Percentiles rank a stretch among this genome's conserved stretches.
phyloP scores from a whole-genome alignment of 1,284 basidiomycete genomes.

The Ustilago xerochloae region DNA sequence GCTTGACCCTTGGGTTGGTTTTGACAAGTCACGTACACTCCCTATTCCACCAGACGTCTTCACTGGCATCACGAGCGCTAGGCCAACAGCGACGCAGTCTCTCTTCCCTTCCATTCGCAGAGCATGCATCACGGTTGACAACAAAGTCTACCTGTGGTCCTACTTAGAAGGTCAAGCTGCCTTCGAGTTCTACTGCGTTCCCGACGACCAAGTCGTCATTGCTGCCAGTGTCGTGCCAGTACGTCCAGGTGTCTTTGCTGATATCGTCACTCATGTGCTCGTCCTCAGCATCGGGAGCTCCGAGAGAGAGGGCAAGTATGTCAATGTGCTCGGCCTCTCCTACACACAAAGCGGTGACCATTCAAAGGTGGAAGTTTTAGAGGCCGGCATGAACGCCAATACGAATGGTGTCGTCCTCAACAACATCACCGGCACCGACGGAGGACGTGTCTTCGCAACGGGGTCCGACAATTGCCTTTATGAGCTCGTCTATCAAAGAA shows the following conservation, averaged over 20 bases:
- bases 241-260: conserved; percentile 80
- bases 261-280: conserved; percentile 88
- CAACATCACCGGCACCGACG: conserved; percentile 80
- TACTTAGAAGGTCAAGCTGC: conserved; percentile 91
- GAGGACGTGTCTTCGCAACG: conserved; percentile 89
- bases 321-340: conserved; percentile 84
- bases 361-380: conserved; percentile 82
- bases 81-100: conserved; percentile 71
- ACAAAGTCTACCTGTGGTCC: conserved; percentile 95
- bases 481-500: conserved; percentile 91
- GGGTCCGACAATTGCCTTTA: conserved; percentile 89
- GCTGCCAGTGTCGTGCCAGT: conserved; percentile 70
- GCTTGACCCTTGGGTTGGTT: conserved; percentile 57
- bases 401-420: conserved; percentile 81
- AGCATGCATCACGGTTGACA: conserved; percentile 95
- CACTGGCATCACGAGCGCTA: conserved; percentile 56
- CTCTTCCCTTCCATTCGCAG: conserved; percentile 91
- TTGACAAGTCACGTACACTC: conserved; percentile 55
- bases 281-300: conserved; percentile 80
- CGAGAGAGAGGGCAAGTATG: conserved; percentile 73
- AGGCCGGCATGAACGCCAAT: conserved; percentile 83
- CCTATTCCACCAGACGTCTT: conserved; percentile 60
- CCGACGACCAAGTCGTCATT: conserved; percentile 84
- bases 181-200: conserved; percentile 87
- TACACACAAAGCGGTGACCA: conserved; percentile 69